Evolutionary conservation across 192 early-diverging fungal species (phyloP), one percentile per base, ranked within the genome.

Genomic region (Backusella morwellensis): DNA sequence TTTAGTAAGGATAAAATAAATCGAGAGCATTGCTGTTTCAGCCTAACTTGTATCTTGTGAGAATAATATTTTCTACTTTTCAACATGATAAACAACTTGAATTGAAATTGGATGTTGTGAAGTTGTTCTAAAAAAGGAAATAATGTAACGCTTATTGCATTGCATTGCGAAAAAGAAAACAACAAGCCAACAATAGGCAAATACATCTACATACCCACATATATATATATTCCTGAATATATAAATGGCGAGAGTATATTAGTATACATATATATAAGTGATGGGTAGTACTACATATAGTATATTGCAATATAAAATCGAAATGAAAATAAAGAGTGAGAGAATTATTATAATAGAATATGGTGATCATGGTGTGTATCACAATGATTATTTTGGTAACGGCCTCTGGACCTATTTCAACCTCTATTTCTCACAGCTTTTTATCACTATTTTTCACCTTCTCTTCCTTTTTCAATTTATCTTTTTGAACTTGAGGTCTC

Each of bases 381-480:
- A 63, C 56, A 63, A 63, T 14, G 11, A 8, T 63, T 29, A 63
- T 63, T 63, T 63, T 63, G 23, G 54, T 59, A 21, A 26, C 54
- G 54, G 54, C 29, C 54, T 21, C 26, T 59, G 56, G 56, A 29
- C 56, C 56, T 63, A 63, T 63, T 63, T 63, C 56, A 63, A 63
- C 26, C 4, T 63, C 23, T 63, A n/a, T 8, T 36, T 70, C 35
- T 70, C 38, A 41, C 38, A 17, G 21, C 17, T 23, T 70, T 41
- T 41, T 21, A 41, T 21, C 12, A 41, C 21, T 23, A 12, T 38
- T 70, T 70, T 69, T 35, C 19, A 17, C 6, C 32, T 19, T 35
- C 9, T 23, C 36, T 70, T 70, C 35, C n/a, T 70, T 21, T 41
- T 70, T 70, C 56, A 63, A 63, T 63, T 26, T 63, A 63, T 63